Evolutionary conservation across 139 green algal species (phyloP), one percentile per base, ranked within the genome.

Genomic region (Coccomyxa sp.): DNA sequence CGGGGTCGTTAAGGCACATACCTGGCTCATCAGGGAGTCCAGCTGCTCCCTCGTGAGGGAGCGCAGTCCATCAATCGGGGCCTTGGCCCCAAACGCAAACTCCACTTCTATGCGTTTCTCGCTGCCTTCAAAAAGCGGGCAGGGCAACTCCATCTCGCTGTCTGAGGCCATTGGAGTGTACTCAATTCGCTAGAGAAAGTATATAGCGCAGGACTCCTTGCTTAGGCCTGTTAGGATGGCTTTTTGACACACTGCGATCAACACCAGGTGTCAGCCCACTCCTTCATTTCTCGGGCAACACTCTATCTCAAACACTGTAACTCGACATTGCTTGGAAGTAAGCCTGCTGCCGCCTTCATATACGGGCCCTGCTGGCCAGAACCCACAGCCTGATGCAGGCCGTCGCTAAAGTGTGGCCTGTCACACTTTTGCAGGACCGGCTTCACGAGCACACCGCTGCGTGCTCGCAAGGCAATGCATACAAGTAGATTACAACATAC

Each of bases 41-140:
- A 97, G 85, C 75, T 91, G 81, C 18, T 68, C 44, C 70, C 93
- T 88, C 39, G 79, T 68, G 2, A 98, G 79, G 7, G 81, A 54
- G n/a, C 94, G 89, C 68, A 98, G 91, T 55, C 91, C 92, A 33
- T 34, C 70, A 24, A 70, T 27, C 0, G 68, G 39, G 7, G 41
- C 72, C 75, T 38, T 37, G 55, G 44, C 44, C 31, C 80, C 68
- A n/a, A 74, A 74, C 75, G 69, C 50, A 77, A 97, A 98, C 78
- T 94, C 91, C 24, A 98, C 84, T 79, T 95, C 91, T n/a, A 99
- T 82, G 41, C 95, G 88, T 88, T 99, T 99, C 87, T 99, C 95
- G 22, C 80, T 92, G 73, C 95, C 95, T 86, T 99, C 95, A 73
- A 99, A 99, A 0, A 91, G 86, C 36, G 93, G 90, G 79, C 44